phyloP scores from a whole-genome alignment of 768 basidiomycete species.

The Termitomyces sp. region DNA sequence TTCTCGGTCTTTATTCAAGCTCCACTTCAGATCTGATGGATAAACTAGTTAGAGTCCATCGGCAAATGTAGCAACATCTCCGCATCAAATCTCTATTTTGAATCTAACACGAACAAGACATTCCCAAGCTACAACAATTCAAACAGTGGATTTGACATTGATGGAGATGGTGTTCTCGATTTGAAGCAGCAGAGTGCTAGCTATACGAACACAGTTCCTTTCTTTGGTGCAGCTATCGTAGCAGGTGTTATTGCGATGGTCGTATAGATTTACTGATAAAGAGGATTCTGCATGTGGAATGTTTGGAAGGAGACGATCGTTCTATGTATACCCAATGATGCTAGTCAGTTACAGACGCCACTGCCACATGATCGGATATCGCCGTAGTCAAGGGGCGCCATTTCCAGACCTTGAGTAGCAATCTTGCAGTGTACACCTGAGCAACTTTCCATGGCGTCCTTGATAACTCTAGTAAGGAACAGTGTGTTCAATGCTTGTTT shows the following conservation, averaged over 20 bases:
- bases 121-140: slow-evolving; percentile 51
- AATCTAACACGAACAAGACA: slow-evolving; percentile 68
- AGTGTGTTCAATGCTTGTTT: slow-evolving; percentile 24
- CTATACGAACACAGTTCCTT: slow-evolving; percentile 7
- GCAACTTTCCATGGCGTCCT: slow-evolving; percentile 28
- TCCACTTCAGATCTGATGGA: neutral
- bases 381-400: slow-evolving; percentile 9
- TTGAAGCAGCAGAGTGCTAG: slow-evolving; percentile 2
- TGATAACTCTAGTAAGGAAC: slow-evolving; percentile 36
- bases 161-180: slow-evolving; percentile 33
- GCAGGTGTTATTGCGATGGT: slow-evolving; percentile 8
- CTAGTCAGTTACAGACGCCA: neutral
- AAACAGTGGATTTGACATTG: slow-evolving; percentile 28
- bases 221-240: slow-evolving; percentile 6
- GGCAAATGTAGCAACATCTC: slow-evolving; percentile 69
- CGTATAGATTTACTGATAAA: slow-evolving; percentile 9
- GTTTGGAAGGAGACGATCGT: too few species aligned
- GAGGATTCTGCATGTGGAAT: slow-evolving; percentile 10
- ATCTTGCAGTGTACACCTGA: neutral
- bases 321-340: too few species aligned
- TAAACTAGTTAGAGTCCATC: slow-evolving; percentile 59
- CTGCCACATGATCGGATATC: slow-evolving; percentile 14
- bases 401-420: neutral
- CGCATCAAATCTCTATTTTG: slow-evolving; percentile 69
- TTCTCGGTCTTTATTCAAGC: slow-evolving; percentile 7